phyloP scores from a whole-genome alignment of 1,284 basidiomycete species.

The Ceratobasidium sp. region DNA sequence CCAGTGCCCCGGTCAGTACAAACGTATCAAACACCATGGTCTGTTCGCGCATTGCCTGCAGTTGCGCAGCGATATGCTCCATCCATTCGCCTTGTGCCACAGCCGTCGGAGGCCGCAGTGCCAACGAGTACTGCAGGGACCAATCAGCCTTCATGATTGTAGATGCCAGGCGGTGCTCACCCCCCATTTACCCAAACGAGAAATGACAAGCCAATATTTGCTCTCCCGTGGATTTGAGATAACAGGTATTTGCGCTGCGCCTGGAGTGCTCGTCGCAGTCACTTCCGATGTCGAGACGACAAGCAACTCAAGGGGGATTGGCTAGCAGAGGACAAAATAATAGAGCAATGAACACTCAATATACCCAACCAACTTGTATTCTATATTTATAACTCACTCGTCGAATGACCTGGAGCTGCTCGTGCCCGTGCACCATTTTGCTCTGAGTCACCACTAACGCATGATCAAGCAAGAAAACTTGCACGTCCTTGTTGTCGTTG shows the following conservation, averaged over 20 bases:
- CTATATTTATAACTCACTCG: constrained; percentile 67
- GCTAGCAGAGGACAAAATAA: constrained; percentile 60
- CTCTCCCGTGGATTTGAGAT: constrained; percentile 65
- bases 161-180: background rate
- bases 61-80: constrained; percentile 90
- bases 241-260: constrained; percentile 23
- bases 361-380: too few relatives aligned
- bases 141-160: too few relatives aligned
- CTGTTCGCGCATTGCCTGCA: constrained; percentile 83
- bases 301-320: constrained; percentile 95
- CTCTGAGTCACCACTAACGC: constrained; percentile 94
- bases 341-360: background rate
- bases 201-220: constrained; percentile 92
- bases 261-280: background rate
- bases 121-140: constrained; percentile 76
- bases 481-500: constrained; percentile 86
- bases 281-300: constrained; percentile 87
- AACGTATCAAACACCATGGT: constrained; percentile 89
- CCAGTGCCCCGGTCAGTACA: constrained; percentile 88
- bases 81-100: constrained; percentile 94
- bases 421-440: constrained; percentile 77
- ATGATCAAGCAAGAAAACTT: constrained; percentile 97
- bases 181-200: constrained; percentile 91
- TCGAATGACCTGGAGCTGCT: constrained; percentile 94
- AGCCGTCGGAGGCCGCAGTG: constrained; percentile 91